Conservation (phyloP, 2,329 filamentous ascomycete species). For the Sphaerulina vaccinii region DNA sequence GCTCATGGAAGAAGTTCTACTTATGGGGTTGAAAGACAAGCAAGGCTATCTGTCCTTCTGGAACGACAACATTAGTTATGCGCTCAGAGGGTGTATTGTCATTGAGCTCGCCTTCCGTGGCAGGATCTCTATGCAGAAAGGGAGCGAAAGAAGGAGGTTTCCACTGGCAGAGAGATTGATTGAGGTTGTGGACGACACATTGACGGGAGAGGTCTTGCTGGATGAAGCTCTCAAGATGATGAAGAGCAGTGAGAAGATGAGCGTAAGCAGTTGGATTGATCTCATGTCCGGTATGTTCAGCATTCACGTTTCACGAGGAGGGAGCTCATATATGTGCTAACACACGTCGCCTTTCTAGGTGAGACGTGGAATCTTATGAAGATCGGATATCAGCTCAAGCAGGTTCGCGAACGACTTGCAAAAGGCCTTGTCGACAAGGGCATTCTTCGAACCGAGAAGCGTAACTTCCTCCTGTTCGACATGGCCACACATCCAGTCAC, state of each 20-base stretch:
- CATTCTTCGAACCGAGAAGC: constrained; percentile 96
- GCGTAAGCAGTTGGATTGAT: constrained; percentile 98
- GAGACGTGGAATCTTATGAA: constrained; percentile 99
- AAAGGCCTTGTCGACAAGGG: constrained; percentile 99
- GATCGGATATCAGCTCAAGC: constrained; percentile 98
- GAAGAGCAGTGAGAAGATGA: constrained; percentile 99
- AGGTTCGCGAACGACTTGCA: constrained; percentile 93
- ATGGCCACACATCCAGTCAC: constrained; percentile 99
- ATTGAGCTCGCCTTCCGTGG: constrained; percentile 95
- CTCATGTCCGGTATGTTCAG: constrained; percentile 84
- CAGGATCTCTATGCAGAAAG: constrained; percentile 97
- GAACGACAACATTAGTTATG: constrained; percentile 99
- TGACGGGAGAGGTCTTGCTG: constrained; percentile 93
- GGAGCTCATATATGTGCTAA: too few relatives aligned
- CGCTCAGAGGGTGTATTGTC: constrained; percentile 94
- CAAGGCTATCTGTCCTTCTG: constrained; percentile 99
- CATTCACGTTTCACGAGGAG: background rate
- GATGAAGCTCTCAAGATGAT: constrained; percentile 99
- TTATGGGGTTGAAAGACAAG: constrained; percentile 97
- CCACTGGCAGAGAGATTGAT: constrained; percentile 90
- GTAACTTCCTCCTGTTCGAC: constrained; percentile 98
- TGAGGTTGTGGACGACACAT: constrained; percentile 93
- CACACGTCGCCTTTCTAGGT: too few relatives aligned
- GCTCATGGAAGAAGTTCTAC: constrained; percentile 95
- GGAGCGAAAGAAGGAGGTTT: constrained; percentile 85